Base-by-base conservation (phyloP, 2,329 filamentous ascomycete genomes). In the Trichoderma sp. region DNA sequence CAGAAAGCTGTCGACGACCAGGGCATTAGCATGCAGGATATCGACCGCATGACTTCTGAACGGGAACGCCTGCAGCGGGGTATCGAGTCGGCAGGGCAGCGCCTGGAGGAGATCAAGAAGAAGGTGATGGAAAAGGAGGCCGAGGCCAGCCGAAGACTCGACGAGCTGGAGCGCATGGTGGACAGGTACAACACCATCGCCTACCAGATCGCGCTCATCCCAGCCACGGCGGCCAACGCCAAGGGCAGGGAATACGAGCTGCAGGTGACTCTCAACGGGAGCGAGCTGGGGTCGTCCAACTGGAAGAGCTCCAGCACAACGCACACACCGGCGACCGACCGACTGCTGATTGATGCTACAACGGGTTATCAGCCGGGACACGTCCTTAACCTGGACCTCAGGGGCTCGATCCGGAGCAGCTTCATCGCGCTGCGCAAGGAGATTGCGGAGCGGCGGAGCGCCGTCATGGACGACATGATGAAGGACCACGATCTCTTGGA, bases 1-100 rank as follows among this genome's bases (percentile, higher is more conserved):
- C 94, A 98, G 75, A 88, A 90, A 66, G 88, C 90, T 34, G 93
- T 99, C 30, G 95, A 98, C 76, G 89, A 90, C 71, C 92, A 96
- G 74, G 95, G 95, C 2, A 93, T 99, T 75, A 96, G 93, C 72
- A 96, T 97, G 79, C 91, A 95, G 79, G 95, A 99, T 84, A 98
- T 99, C 74, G 95, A 99, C 83, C 92, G 95, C 77, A 97, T 99
- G 94, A 97, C 93, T 71, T 89, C 91, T 43, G 95, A 99, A 76
- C 89, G 93, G 61, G 95, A 99, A 73, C 88, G 95, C 54, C 84
- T 99, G n/a, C 92, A 96, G 69, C 93, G 90, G 72, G 91, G 89
- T 48, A 89, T 97, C 51, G 92, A 97, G 71, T 85, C 88, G 2
- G 90, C 92, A 0, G 83, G 87, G 6, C 83, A 86, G 63, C 85